Conservation (phyloP, 768 basidiomycete species). For the Auricularia sp. region DNA sequence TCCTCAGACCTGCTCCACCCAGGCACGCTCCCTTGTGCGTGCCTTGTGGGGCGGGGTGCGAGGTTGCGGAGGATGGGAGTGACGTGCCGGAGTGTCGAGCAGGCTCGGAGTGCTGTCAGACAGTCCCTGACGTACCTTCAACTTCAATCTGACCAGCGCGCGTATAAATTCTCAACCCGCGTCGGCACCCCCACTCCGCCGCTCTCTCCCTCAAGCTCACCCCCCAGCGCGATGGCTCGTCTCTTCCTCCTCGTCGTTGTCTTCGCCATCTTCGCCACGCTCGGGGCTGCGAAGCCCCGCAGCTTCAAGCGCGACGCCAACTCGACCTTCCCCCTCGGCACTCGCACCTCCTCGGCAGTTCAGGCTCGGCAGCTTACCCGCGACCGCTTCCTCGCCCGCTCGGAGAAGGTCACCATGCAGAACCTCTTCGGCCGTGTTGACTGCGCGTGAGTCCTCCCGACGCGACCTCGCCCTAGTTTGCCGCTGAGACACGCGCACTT, state of each 20-base stretch:
- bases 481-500: background rate
- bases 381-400: background rate
- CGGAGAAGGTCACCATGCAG: background rate
- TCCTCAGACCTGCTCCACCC: no score
- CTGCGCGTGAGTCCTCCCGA: background rate
- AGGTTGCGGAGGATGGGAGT: no score
- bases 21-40: no score
- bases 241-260: background rate
- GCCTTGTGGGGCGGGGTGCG: no score
- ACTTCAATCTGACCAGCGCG: no score
- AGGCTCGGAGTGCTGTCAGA: no score
- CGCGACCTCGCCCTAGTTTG: background rate
- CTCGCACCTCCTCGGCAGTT: background rate
- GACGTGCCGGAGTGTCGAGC: no score
- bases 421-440: background rate
- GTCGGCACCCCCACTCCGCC: background rate
- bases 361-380: background rate
- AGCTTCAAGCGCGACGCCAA: background rate
- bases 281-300: background rate
- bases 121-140: no score
- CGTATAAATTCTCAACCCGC: background rate
- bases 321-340: background rate
- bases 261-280: background rate
- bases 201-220: background rate
- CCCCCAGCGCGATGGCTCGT: background rate